Evolutionary conservation across 2,329 filamentous ascomycete genomes (phyloP).

Genomic region (Clonostachys byssicola): DNA sequence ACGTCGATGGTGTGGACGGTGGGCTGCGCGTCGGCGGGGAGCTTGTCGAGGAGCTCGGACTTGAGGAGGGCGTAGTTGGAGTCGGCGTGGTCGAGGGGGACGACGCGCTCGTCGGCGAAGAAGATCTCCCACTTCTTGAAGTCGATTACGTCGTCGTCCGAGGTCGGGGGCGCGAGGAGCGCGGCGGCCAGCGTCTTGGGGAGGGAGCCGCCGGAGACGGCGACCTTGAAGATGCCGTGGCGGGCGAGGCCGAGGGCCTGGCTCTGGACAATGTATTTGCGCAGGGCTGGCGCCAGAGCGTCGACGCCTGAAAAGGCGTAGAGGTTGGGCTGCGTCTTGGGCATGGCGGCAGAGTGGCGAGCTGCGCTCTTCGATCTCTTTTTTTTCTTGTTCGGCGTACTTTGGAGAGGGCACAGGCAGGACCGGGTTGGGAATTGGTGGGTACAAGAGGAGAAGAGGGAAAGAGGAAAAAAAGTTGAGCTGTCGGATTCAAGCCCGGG

Average conservation of each 20-base stretch:
- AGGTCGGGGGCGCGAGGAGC: constrained; percentile 56
- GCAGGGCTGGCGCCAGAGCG: constrained; percentile 71
- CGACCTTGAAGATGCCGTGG: constrained; percentile 84
- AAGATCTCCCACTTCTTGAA: constrained; percentile 96
- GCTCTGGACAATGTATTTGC: constrained; percentile 75
- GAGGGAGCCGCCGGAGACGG: constrained; percentile 88
- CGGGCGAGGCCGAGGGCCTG: constrained; percentile 77
- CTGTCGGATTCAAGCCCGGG: too few relatives aligned
- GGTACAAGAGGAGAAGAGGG: neutral
- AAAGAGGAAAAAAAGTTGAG: neutral
- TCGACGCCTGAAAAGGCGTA: constrained; percentile 72
- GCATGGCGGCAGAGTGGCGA: constrained; percentile 31
- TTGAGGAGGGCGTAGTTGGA: constrained; percentile 92
- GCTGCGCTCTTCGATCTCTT: neutral
- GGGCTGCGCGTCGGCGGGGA: constrained; percentile 65
- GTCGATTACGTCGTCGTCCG: constrained; percentile 58
- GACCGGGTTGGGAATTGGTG: neutral
- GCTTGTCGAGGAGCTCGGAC: constrained; percentile 82
- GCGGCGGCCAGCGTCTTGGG: constrained; percentile 84
- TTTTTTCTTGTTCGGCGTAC: neutral
- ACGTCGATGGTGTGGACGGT: constrained; percentile 75
- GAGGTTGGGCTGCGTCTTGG: constrained; percentile 61
- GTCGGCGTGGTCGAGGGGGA: constrained; percentile 86
- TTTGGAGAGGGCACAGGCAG: neutral
- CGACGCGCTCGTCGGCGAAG: constrained; percentile 95